Conservation (phyloP, 148 eudicot species). For the Spergularia bocconei region DNA sequence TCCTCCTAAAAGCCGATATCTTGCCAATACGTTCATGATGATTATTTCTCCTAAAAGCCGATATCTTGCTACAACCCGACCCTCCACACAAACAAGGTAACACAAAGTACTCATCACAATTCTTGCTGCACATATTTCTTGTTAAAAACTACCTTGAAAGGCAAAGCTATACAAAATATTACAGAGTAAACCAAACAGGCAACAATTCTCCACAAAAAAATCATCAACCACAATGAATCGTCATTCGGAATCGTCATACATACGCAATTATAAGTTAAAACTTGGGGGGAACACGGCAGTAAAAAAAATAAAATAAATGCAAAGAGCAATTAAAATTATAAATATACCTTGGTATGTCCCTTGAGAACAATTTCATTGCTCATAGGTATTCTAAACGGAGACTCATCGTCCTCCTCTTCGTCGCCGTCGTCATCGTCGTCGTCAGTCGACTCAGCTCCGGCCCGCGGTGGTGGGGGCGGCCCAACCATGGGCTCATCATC, state of each 20-base stretch:
- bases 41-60: no score
- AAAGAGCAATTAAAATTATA: not conserved
- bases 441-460: conserved; percentile 26
- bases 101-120: not conserved
- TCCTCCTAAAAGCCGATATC: not conserved
- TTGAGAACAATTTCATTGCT: conserved; percentile 91
- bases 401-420: conserved; percentile 37
- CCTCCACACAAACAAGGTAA: not conserved
- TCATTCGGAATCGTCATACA: not conserved
- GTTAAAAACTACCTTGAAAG: no score
- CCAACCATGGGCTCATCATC: conserved; percentile 44
- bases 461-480: conserved; percentile 53
- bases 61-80: not conserved
- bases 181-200: no score
- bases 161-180: no score
- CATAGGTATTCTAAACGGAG: conserved; percentile 53
- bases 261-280: not conserved
- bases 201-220: not conserved
- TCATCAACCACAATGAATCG: not conserved
- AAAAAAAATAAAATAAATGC: not conserved
- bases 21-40: not conserved
- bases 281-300: no score
- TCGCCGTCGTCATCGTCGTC: conserved; percentile 48
- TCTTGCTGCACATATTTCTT: no score
- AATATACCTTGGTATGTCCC: conserved; percentile 77